Base-by-base conservation (phyloP, 83 land plant genomes). In the Picea engelmannii region DNA sequence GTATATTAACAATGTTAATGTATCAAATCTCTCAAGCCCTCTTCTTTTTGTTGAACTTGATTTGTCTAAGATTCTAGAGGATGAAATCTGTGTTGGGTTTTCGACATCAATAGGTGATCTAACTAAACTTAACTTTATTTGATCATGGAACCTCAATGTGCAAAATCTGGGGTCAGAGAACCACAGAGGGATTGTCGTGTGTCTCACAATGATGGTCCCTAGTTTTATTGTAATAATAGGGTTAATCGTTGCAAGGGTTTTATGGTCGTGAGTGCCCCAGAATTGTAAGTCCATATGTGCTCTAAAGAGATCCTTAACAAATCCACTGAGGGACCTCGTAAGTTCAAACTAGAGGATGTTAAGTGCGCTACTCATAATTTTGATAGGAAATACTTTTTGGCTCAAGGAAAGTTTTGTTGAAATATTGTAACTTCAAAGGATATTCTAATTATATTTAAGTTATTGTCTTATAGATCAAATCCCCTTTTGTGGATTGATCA, bases 81-180 rank as follows among this genome's bases (percentile, higher is more conserved):
- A 85, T 66, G 2, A 78, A 6, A 82, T 90, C 31, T 90, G 86
- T 61, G 83, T 92, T 83, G 92, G 92, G 12, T 90, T 92, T 85
- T 79, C 94, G 6, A 92, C 83, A 2, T 86, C 91, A 24, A 92
- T 92, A 5, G 94, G 94, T 12, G 60, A 52, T 35, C 9, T 20
- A n/a, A 63, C 82, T 5, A 81, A 91, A 80, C 84, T 87, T 12
- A 85, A 91, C 78, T 91, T 87, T 60, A 85, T 91, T 12, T 81
- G 80, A 44, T 40, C 73, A 2, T 91, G 91, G 93, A 85, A 87
- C 76, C 65, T 91, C 65, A 87, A 87, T 13, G 85, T 87, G 59
- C 80, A 85, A 31, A n/a, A 44, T 1, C 69, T 86, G 2, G 66
- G 64, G 20, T 83, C 47, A 12, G 78, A n/a, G 4, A 21, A 60